Evolutionary conservation across 495 filamentous ascomycete genomes (phyloP).

Genomic region (Trichoderma parareesei): DNA sequence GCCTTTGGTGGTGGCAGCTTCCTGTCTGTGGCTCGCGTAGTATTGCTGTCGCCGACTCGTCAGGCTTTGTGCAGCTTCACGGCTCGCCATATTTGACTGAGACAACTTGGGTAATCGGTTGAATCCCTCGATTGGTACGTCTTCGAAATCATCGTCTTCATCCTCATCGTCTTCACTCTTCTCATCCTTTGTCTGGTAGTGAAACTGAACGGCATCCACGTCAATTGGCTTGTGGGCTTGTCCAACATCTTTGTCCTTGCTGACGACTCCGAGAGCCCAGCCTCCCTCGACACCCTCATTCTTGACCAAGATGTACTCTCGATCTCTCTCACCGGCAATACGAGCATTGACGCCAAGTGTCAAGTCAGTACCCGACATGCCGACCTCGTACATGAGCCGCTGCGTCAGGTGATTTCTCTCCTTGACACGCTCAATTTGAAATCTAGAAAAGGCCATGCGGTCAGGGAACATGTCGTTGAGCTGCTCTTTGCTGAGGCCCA

Average conservation of each 20-base stretch:
- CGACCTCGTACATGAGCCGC: slow-evolving; percentile 87
- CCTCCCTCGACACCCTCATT: slow-evolving; percentile 92
- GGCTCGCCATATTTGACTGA: background rate
- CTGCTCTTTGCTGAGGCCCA: slow-evolving; percentile 96
- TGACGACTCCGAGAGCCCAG: slow-evolving; percentile 94
- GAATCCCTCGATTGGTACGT: slow-evolving; percentile 88
- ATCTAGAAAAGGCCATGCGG: slow-evolving; percentile 92
- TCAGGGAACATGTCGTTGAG: slow-evolving; percentile 93
- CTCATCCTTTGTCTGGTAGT: slow-evolving; percentile 46
- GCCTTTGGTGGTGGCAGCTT: slow-evolving; percentile 9
- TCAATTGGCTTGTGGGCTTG: slow-evolving; percentile 78
- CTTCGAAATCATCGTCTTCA: slow-evolving; percentile 76
- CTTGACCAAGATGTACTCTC: slow-evolving; percentile 92
- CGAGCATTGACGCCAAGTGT: slow-evolving; percentile 55
- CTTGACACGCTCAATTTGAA: slow-evolving; percentile 88
- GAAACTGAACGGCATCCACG: slow-evolving; percentile 63
- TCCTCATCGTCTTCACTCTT: slow-evolving; percentile 64
- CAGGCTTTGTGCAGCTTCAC: slow-evolving; percentile 16
- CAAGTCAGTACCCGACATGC: slow-evolving; percentile 69
- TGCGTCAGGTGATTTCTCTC: slow-evolving; percentile 95
- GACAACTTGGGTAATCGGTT: slow-evolving; percentile 70
- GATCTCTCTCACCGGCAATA: slow-evolving; percentile 81
- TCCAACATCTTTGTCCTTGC: slow-evolving; percentile 65
- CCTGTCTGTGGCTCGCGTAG: slow-evolving; percentile 10
- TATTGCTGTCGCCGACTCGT: background rate